Evolutionary conservation across 257 asterid species (phyloP).

Genomic region (Petunia secreta): DNA sequence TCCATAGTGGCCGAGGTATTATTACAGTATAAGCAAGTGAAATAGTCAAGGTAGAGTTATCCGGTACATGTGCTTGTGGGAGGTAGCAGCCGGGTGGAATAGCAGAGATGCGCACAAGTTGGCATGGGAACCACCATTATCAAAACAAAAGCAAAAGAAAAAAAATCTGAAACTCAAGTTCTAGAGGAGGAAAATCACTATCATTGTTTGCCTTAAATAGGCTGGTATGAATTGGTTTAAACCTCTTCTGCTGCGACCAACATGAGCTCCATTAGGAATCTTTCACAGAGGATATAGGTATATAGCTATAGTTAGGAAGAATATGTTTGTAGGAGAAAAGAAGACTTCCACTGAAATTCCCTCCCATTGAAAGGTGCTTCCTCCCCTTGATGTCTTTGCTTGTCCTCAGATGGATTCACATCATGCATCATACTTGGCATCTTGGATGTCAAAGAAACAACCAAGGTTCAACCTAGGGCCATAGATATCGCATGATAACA

Average conservation of each 20-base stretch:
- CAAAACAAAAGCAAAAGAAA: background rate
- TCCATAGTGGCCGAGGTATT: conserved; percentile 84
- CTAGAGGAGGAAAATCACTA: background rate
- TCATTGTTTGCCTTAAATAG: background rate
- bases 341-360: background rate
- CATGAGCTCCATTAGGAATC: background rate
- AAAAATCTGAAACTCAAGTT: background rate
- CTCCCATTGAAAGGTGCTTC: background rate
- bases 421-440: background rate
- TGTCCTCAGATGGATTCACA: background rate
- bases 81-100: background rate
- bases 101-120: background rate
- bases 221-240: background rate
- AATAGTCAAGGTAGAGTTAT: background rate
- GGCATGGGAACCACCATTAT: background rate
- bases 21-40: background rate
- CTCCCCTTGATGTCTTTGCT: background rate
- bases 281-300: background rate
- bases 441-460: background rate
- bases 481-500: background rate
- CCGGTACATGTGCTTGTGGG: background rate
- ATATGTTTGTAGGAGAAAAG: background rate
- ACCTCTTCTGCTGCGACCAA: background rate
- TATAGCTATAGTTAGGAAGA: background rate
- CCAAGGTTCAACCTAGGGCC: background rate